Base-by-base conservation (phyloP, 768 basidiomycete species). In the Vishniacozyma victoriae region DNA sequence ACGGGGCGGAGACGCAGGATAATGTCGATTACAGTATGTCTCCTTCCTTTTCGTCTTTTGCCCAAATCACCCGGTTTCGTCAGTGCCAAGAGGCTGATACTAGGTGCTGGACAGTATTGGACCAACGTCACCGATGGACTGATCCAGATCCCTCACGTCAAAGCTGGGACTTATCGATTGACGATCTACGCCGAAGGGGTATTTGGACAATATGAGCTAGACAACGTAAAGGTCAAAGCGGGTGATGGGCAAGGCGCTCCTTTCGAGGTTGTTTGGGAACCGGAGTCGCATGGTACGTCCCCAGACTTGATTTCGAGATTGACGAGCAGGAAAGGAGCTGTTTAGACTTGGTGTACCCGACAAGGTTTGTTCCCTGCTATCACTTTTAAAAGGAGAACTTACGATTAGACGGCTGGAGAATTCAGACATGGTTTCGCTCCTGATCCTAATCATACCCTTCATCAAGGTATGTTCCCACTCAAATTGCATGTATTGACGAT, bases 331-430 rank as follows among this genome's bases (percentile, higher is more conserved):
- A 6, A 49, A 20, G 9, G 59, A 64, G 39, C 41, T 64, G 2
- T 64, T 50, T 51, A 39, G 62, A 13, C 37, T 64, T 7, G 62
- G 62, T 25, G 43, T 48, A n/a, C 61, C 55, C 13, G 59, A 61
- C 35, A 52, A 54, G 44, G 38, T 39, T n/a, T n/a, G 43, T 16
- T 46, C 41, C n/a, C 7, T 12, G 33, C 12, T 13, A 4, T 25
- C 23, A 14, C 12, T 18, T 14, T 18, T 22, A 13, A 5, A 7
- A 25, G n/a, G 26, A 9, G n/a, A n/a, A n/a, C n/a, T 5, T 12
- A 11, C 33, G 25, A 16, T 35, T n/a, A 48, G 41, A 35, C 48
- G 1, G 53, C 55, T 12, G 60, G 62, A 25, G 62, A 64, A 49
- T 64, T 35, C 47, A 23, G 35, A 33, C 62, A 64, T 36, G 62